Evolutionary conservation across 768 basidiomycete species (phyloP).

Genomic region (Kockovaella imperatae): DNA sequence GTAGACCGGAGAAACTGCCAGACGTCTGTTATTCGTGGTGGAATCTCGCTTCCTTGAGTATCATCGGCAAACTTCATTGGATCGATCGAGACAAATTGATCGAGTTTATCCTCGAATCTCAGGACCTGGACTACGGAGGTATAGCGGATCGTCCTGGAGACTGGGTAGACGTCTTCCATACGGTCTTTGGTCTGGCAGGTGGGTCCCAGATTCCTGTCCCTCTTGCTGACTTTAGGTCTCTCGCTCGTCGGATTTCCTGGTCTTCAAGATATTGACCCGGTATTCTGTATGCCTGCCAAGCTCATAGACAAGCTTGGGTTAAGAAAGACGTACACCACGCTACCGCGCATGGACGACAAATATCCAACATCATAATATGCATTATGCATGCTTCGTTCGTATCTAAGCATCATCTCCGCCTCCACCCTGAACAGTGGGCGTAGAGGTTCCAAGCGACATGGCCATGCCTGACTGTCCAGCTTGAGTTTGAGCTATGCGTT

Average conservation of each 20-base stretch:
- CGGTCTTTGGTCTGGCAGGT: conserved; percentile 84
- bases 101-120: conserved; percentile 77
- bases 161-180: conserved; percentile 96
- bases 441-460: conserved; percentile 18
- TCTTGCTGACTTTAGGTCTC: conserved; percentile 53
- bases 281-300: conserved; percentile 87
- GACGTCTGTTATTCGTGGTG: conserved; percentile 98
- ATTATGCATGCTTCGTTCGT: conserved; percentile 5
- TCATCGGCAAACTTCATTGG: conserved; percentile 74
- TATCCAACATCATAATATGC: conserved; percentile 3
- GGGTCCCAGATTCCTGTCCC: conserved; percentile 4
- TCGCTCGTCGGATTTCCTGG: conserved; percentile 81
- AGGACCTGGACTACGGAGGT: conserved; percentile 86
- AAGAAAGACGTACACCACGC: conserved; percentile 22
- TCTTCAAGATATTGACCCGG: conserved; percentile 77
- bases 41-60: conserved; percentile 82
- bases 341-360: conserved; percentile 18
- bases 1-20: conserved; percentile 93
- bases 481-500: conserved; percentile 72
- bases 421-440: conserved; percentile 5
- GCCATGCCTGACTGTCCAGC: conserved; percentile 39
- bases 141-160: conserved; percentile 91
- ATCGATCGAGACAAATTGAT: conserved; percentile 73
- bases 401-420: conserved; percentile 18
- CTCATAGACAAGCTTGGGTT: conserved; percentile 66